Evolutionary conservation across 768 basidiomycete genomes (phyloP), one percentile per base, ranked within the genome.

Genomic region (Royoungia palumana): DNA sequence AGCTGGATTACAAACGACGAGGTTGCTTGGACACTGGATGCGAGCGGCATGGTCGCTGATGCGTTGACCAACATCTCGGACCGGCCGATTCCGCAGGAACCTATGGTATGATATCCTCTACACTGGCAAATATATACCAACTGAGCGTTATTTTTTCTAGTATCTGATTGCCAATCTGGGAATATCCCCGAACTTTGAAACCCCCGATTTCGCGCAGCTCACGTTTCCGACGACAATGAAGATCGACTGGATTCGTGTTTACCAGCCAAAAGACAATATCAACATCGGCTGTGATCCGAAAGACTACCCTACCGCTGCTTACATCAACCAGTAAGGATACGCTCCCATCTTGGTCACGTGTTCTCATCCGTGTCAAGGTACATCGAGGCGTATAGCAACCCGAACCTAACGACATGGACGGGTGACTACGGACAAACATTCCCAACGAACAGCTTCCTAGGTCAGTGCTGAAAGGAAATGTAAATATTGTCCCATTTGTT

Each of bases 211-310:
- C 42, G 67, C 77, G 16, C 73, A 85, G 50, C 71, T 95, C 19
- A 71, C 69, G 16, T 93, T 90, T 70, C 92, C 93, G 8, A 67
- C 83, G 5, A 72, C 61, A 3, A 84, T 96, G 89, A 74, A 71
- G 41, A 73, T 95, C 35, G 91, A 96, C 63, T 96, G 86, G 71
- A 81, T 97, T 46, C 81, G 94, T 20, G 89, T 98, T 8, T 98
- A 96, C 67, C 94, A 96, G 63, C 81, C 81, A 3, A 72, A 76
- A 60, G 66, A 80, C 53, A 63, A 75, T 25, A 74, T 81, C 49
- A 94, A 93, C 63, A 75, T 91, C 44, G 93, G 94, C 14, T 97
- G 94, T 62, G 84, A 89, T 62, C 94, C 94, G 12, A 61, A 69
- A 38, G 77, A 80, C 37, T 87, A 79, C 64, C 94, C 95, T 1